Percentiles rank a stretch among this genome's conserved stretches.
These are phyloP conservation scores for Phytopythium oedochilum DNA, from an alignment of 352 stramenopile species.

Conservation along the genomic window DNA sequence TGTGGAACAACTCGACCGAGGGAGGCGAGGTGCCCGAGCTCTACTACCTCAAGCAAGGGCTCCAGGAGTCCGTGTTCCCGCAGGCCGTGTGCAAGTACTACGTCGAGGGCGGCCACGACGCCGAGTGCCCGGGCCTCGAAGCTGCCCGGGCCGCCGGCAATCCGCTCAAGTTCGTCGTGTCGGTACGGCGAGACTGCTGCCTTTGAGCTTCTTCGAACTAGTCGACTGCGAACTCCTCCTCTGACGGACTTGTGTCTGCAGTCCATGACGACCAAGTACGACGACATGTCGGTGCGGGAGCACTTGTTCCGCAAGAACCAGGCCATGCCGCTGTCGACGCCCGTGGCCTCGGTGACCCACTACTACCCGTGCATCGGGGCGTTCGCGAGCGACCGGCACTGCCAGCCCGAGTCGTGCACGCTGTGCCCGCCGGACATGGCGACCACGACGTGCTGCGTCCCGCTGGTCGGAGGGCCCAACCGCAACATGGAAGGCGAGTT, in stretches of 20 bases:
- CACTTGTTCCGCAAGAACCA: slow-evolving; percentile 70
- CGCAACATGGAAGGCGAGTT: slow-evolving; percentile 85
- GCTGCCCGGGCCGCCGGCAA: slow-evolving; percentile 41
- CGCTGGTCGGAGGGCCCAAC: slow-evolving; percentile 58
- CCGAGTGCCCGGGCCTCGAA: slow-evolving; percentile 58
- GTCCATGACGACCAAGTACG: slow-evolving; percentile 77
- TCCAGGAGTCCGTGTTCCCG: slow-evolving; percentile 71
- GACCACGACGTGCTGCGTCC: slow-evolving; percentile 77
- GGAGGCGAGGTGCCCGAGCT: slow-evolving; percentile 67
- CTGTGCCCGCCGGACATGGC: slow-evolving; percentile 70
- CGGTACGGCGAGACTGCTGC: too few relatives aligned
- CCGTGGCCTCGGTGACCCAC: slow-evolving; percentile 69
- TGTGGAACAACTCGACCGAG: slow-evolving; percentile 82
- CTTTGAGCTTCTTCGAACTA: too few relatives aligned
- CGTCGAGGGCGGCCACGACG: slow-evolving; percentile 50
- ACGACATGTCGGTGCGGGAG: slow-evolving; percentile 74
- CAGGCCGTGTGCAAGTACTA: slow-evolving; percentile 72
- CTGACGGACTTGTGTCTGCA: slow-evolving; percentile 8
- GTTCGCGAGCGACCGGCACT: slow-evolving; percentile 56
- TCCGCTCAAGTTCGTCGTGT: slow-evolving; percentile 63
- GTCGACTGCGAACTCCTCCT: not conserved
- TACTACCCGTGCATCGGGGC: slow-evolving; percentile 76
- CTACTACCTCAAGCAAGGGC: slow-evolving; percentile 74
- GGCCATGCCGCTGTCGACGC: slow-evolving; percentile 72
- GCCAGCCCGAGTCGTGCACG: slow-evolving; percentile 54